A percentile compares a stretch with the other conserved stretches of the same genome.
Evolutionary conservation across 2,329 filamentous ascomycete species (phyloP).

Genomic region (Periconia sp.): DNA sequence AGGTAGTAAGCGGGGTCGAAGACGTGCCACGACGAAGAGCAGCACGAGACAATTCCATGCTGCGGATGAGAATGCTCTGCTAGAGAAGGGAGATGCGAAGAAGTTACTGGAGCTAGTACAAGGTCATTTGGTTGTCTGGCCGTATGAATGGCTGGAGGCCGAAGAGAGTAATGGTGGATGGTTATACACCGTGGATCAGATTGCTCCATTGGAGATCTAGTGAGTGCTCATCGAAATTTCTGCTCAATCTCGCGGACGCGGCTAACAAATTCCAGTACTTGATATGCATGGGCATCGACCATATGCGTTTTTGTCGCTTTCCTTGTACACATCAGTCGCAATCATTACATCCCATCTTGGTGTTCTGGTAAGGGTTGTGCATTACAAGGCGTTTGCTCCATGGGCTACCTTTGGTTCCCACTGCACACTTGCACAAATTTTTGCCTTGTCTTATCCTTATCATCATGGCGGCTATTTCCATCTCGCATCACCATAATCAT

Average conservation of each 20-base stretch:
- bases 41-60: slow-evolving; percentile 68
- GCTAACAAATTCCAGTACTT: slow-evolving; percentile 7
- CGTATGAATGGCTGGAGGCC: slow-evolving; percentile 85
- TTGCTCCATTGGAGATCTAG: slow-evolving; percentile 98
- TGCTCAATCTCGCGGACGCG: background rate
- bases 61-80: slow-evolving; percentile 70
- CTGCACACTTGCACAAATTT: too few relatives aligned
- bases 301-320: background rate
- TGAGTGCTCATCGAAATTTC: slow-evolving; percentile 15
- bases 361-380: background rate
- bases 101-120: slow-evolving; percentile 82
- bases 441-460: too few relatives aligned
- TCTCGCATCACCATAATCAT: too few relatives aligned
- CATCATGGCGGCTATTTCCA: too few relatives aligned
- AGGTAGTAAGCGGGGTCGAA: slow-evolving; percentile 54
- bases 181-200: slow-evolving; percentile 94
- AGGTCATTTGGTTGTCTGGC: slow-evolving; percentile 88
- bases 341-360: too few relatives aligned
- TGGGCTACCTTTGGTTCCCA: too few relatives aligned
- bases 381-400: background rate
- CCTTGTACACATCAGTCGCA: background rate
- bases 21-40: slow-evolving; percentile 73
- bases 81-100: slow-evolving; percentile 78
- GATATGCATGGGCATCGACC: too few relatives aligned
- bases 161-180: slow-evolving; percentile 95